These are phyloP conservation scores for Diaporthe sp. DNA, from an alignment of 2,329 filamentous ascomycete genomes.

Conservation along the genomic window DNA sequence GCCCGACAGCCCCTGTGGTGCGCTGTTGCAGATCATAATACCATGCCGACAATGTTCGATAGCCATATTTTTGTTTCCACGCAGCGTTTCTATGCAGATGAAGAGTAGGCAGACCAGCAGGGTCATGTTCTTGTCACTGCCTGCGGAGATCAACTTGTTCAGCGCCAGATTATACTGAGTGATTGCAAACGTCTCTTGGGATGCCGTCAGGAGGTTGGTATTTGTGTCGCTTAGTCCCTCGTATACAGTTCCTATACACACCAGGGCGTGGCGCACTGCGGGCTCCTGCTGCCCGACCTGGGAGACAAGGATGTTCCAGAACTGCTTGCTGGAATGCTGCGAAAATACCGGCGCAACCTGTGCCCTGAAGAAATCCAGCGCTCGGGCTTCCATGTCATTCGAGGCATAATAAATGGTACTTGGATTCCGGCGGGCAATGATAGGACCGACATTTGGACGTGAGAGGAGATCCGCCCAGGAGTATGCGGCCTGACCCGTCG, in stretches of 20 bases:
- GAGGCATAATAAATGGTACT: not conserved
- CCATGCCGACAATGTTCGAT: conserved; percentile 51
- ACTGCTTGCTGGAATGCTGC: conserved; percentile 56
- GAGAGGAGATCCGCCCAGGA: conserved; percentile 37
- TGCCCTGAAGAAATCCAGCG: conserved; percentile 52
- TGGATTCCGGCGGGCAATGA: not conserved
- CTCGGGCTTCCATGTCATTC: conserved; percentile 34
- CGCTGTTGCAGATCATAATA: conserved; percentile 42
- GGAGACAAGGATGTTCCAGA: conserved; percentile 61
- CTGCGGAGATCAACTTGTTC: conserved; percentile 55
- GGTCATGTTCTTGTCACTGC: conserved; percentile 50
- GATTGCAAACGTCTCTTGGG: conserved; percentile 53
- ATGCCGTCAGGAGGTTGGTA: conserved; percentile 43
- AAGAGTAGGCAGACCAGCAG: conserved; percentile 64
- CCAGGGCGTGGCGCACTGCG: conserved; percentile 62
- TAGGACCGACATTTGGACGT: not conserved
- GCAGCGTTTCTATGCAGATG: conserved; percentile 63
- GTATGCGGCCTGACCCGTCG: conserved; percentile 36
- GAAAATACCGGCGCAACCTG: conserved; percentile 58
- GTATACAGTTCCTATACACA: conserved; percentile 64
- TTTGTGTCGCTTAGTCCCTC: conserved; percentile 49
- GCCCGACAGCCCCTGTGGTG: conserved; percentile 23
- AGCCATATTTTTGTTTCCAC: conserved; percentile 56
- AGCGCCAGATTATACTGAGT: conserved; percentile 65
- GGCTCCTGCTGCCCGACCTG: conserved; percentile 60